phyloP scores from a whole-genome alignment of 805 yeast species.

The Tetrapisispora iriomotensis region DNA sequence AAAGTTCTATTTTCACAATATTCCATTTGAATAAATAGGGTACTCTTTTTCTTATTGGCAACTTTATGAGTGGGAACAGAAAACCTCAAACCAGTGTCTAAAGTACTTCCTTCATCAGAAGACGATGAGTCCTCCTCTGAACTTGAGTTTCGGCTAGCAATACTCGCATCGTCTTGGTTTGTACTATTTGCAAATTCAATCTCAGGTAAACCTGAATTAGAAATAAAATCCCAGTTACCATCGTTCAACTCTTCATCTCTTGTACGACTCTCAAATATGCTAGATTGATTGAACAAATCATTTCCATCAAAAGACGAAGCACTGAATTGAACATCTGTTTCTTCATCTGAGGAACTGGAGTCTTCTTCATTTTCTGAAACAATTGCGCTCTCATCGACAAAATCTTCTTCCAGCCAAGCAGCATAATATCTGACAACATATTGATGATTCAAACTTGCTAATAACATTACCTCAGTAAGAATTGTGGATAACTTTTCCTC shows the following conservation, averaged over 20 bases:
- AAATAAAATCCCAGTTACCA: conserved; percentile 53
- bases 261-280: conserved; percentile 24
- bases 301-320: conserved; percentile 1
- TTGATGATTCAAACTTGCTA: conserved; percentile 88
- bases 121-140: not conserved
- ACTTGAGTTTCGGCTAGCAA: conserved; percentile 6
- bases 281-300: conserved; percentile 21
- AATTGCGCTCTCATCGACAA: conserved; percentile 29
- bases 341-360: conserved; percentile 15
- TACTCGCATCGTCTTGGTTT: conserved; percentile 14
- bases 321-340: conserved; percentile 3
- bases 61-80: not conserved
- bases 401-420: conserved; percentile 88
- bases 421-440: conserved; percentile 94
- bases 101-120: not conserved
- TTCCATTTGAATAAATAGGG: conserved; percentile 94
- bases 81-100: conserved; percentile 8
- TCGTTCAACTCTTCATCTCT: conserved; percentile 15
- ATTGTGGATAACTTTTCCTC: conserved; percentile 72
- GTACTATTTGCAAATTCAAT: conserved; percentile 42
- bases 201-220: conserved; percentile 41
- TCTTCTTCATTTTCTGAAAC: conserved; percentile 24
- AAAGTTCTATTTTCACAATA: conserved; percentile 93
- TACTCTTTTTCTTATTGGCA: conserved; percentile 38
- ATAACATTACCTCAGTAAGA: conserved; percentile 80